Percentiles rank a stretch among this genome's conserved stretches.
Evolutionary conservation across 2,329 filamentous ascomycete genomes (phyloP).

Genomic region (Diaporthe citrichinensis): DNA sequence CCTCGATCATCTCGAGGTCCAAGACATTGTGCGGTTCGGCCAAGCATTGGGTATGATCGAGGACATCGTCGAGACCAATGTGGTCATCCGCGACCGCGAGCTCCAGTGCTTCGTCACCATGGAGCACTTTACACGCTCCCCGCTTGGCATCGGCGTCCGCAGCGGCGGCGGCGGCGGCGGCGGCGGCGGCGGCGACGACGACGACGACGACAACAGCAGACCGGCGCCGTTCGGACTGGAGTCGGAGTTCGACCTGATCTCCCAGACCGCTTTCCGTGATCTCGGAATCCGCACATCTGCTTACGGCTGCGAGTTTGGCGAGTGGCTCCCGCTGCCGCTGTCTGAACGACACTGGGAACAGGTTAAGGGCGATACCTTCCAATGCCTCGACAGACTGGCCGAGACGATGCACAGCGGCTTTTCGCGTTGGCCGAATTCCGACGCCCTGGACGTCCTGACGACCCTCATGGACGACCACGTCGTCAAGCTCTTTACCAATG

Average conservation of each 20-base stretch:
- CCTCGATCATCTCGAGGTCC: neutral
- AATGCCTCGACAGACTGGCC: neutral
- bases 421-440: neutral
- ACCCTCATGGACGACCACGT: neutral
- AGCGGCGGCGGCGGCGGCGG: too few species aligned
- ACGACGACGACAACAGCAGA: neutral
- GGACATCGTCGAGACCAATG: neutral
- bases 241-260: neutral
- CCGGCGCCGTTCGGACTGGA: neutral
- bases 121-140: neutral
- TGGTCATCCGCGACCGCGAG: neutral
- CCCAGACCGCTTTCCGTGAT: neutral
- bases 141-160: neutral
- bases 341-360: neutral
- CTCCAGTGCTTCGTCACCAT: constrained; percentile 7
- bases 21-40: neutral
- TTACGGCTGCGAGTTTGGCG: neutral
- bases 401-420: neutral
- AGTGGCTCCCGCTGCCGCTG: neutral
- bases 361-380: neutral
- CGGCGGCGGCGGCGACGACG: too few species aligned
- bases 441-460: neutral
- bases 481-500: neutral
- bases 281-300: neutral
- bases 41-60: neutral